These are phyloP conservation scores for Rhytidiadelphus loreus DNA, from an alignment of 225 moss, liverwort and hornwort species.

Conservation along the genomic window DNA sequence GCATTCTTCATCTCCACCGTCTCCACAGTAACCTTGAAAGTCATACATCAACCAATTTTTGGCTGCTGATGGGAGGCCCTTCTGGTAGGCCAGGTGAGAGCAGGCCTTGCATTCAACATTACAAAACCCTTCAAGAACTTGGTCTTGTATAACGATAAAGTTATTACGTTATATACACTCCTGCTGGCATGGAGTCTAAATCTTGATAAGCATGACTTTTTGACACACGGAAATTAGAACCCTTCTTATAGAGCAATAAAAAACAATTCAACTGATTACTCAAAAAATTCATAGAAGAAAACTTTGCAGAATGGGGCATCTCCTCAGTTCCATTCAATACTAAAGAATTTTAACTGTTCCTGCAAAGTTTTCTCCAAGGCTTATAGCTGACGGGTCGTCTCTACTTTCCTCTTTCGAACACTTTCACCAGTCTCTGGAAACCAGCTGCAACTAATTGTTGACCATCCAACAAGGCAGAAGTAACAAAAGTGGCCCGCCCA, in stretches of 20 bases:
- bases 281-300: background rate
- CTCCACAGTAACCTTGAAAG: background rate
- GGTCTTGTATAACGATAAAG: background rate
- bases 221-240: background rate
- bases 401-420: background rate
- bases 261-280: background rate
- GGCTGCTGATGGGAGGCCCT: background rate
- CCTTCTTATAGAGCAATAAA: background rate
- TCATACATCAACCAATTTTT: background rate
- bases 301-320: background rate
- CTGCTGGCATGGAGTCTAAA: background rate
- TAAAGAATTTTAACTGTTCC: background rate
- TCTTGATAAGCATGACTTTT: background rate
- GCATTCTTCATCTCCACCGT: background rate
- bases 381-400: background rate
- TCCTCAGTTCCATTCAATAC: background rate
- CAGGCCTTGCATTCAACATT: background rate
- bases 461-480: background rate
- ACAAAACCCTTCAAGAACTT: background rate
- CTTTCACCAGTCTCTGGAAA: background rate
- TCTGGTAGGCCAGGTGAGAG: background rate
- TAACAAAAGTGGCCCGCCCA: background rate
- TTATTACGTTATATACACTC: background rate
- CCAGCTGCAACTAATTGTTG: background rate
- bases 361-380: background rate